Evolutionary conservation across 2,329 filamentous ascomycete genomes (phyloP).

Genomic region (Emergomyces pasteurianus): DNA sequence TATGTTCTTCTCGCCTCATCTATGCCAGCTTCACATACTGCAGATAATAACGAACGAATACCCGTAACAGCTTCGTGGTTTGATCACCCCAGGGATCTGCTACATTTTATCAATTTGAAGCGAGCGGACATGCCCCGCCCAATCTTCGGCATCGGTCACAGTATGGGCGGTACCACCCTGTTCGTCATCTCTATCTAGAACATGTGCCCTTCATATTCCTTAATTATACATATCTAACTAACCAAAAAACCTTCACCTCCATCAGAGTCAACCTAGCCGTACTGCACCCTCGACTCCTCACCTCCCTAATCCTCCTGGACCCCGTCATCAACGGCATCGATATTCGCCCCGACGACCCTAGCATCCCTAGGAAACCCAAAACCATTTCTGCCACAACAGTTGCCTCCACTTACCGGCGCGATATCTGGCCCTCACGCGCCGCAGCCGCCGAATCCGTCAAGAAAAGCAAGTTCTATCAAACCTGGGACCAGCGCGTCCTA

Average conservation of each 20-base stretch:
- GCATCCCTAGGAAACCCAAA: slow-evolving; percentile 12
- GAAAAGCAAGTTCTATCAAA: slow-evolving; percentile 61
- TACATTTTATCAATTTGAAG: slow-evolving; percentile 76
- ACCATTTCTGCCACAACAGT: slow-evolving; percentile 29
- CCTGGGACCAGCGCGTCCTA: slow-evolving; percentile 73
- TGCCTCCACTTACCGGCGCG: slow-evolving; percentile 60
- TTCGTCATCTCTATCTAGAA: slow-evolving; percentile 14
- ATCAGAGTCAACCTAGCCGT: slow-evolving; percentile 51
- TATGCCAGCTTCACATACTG: not conserved
- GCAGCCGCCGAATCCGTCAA: slow-evolving; percentile 57
- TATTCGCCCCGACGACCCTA: slow-evolving; percentile 33
- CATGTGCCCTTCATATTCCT: not conserved
- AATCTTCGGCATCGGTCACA: slow-evolving; percentile 75
- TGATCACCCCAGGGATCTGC: slow-evolving; percentile 72
- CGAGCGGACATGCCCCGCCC: slow-evolving; percentile 68
- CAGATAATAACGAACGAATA: slow-evolving; percentile 8
- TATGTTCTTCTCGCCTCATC: slow-evolving; percentile 31
- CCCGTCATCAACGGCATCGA: slow-evolving; percentile 54
- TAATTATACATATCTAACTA: not conserved
- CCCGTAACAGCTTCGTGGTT: slow-evolving; percentile 58
- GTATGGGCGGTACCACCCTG: slow-evolving; percentile 69
- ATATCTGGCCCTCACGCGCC: slow-evolving; percentile 66
- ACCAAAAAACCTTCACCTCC: not conserved
- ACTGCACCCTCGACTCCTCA: slow-evolving; percentile 69
- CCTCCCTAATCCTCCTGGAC: slow-evolving; percentile 67